A percentile compares a stretch with the other conserved stretches of the same genome.
phyloP scores from a whole-genome alignment of 2,329 filamentous ascomycete species.

The Chrysosporium queenslandicum region DNA sequence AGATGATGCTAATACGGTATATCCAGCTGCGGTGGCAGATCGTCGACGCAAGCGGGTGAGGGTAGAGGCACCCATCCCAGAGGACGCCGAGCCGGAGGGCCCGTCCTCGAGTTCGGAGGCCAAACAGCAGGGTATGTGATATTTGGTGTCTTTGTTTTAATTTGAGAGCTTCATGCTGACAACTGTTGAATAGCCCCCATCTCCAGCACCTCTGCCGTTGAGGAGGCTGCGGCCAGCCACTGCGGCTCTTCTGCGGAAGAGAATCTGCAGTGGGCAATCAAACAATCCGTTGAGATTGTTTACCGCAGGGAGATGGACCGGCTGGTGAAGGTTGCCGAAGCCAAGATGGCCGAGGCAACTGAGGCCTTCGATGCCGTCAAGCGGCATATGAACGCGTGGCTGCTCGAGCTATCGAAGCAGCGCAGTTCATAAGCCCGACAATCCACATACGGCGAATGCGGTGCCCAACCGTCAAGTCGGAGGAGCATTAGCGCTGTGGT shows the following conservation, averaged over 20 bases:
- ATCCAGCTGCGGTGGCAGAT: slow-evolving; percentile 8
- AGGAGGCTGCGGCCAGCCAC: slow-evolving; percentile 5
- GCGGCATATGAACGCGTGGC: slow-evolving; percentile 10
- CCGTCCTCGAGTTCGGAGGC: neutral
- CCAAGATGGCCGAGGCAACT: slow-evolving; percentile 43
- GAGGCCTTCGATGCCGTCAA: slow-evolving; percentile 19
- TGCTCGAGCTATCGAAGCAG: slow-evolving; percentile 11
- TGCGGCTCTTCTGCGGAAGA: slow-evolving; percentile 14
- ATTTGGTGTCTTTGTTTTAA: neutral
- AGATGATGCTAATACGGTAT: neutral
- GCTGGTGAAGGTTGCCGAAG: slow-evolving; percentile 48
- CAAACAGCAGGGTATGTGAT: neutral
- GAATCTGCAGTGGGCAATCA: slow-evolving; percentile 19
- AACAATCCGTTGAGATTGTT: slow-evolving; percentile 38
- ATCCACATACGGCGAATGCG: neutral
- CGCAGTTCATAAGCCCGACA: slow-evolving; percentile 6
- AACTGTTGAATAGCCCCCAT: neutral
- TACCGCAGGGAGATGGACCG: slow-evolving; percentile 49
- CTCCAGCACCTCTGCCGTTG: neutral
- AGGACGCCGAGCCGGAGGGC: slow-evolving; percentile 5
- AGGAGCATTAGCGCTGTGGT: neutral
- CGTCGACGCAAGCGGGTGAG: slow-evolving; percentile 14
- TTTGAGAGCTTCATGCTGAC: neutral
- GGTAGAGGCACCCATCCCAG: slow-evolving; percentile 1
- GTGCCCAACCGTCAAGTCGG: neutral